phyloP scores from a whole-genome alignment of 129 eudicot genomes.

The Centaurea solstitialis region DNA sequence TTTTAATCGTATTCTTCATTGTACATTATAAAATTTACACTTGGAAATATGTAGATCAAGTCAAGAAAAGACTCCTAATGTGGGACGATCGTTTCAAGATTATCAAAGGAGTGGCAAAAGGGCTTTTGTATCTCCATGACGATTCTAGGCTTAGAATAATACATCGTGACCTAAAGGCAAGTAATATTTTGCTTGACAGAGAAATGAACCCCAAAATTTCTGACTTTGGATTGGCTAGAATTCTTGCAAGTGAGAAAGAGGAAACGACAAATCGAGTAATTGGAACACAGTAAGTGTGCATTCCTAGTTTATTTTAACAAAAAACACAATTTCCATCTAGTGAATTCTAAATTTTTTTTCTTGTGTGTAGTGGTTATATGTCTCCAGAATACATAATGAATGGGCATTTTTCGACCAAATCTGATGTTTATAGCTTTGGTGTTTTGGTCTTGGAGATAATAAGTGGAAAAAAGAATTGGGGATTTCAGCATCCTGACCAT shows the following conservation, averaged over 20 bases:
- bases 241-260: conserved; percentile 41
- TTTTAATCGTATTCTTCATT: background rate
- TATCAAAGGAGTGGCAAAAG: conserved; percentile 59
- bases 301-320: background rate
- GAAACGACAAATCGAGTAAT: conserved; percentile 53
- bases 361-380: conserved; percentile 65
- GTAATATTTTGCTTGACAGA: conserved; percentile 56
- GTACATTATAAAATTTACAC: background rate
- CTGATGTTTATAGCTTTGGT: conserved; percentile 67
- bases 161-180: conserved; percentile 67
- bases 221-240: conserved; percentile 69
- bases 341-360: conserved; percentile 5
- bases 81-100: conserved; percentile 62
- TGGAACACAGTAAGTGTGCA: conserved; percentile 49
- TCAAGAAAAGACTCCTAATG: conserved; percentile 35
- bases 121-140: conserved; percentile 58
- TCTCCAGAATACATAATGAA: conserved; percentile 64
- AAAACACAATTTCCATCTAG: background rate
- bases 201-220: conserved; percentile 69
- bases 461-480: conserved; percentile 52
- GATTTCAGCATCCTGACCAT: conserved; percentile 42
- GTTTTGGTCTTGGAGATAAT: conserved; percentile 55
- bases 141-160: conserved; percentile 59
- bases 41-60: conserved; percentile 37
- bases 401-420: conserved; percentile 51